Conservation (phyloP, 2,329 filamentous ascomycete species). For the Penicillium sp. region DNA sequence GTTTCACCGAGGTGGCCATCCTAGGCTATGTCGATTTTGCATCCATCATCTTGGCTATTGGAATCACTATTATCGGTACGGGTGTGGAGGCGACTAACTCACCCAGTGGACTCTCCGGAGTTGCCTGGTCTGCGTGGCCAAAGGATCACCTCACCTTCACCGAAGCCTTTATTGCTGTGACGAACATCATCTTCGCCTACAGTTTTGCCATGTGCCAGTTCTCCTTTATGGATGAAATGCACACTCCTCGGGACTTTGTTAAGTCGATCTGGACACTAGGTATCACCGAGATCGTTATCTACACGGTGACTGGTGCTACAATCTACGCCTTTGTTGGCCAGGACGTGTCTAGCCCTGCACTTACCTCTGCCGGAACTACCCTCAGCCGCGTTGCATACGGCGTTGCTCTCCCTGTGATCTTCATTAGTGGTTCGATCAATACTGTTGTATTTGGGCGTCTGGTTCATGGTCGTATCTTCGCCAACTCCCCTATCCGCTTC, state of each 20-base stretch:
- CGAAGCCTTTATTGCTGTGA: slow-evolving; percentile 29
- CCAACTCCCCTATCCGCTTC: slow-evolving; percentile 32
- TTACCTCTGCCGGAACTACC: slow-evolving; percentile 24
- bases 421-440: slow-evolving; percentile 36
- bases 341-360: slow-evolving; percentile 29
- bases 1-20: slow-evolving; percentile 35
- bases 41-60: slow-evolving; percentile 31
- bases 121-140: slow-evolving; percentile 27
- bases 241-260: slow-evolving; percentile 30
- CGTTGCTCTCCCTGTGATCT: slow-evolving; percentile 31
- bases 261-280: slow-evolving; percentile 41
- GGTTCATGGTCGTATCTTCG: slow-evolving; percentile 31
- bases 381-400: slow-evolving; percentile 32
- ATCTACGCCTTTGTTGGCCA: slow-evolving; percentile 33
- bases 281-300: slow-evolving; percentile 32
- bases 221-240: slow-evolving; percentile 36
- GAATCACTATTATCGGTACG: slow-evolving; percentile 33
- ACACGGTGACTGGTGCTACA: slow-evolving; percentile 28
- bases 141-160: slow-evolving; percentile 24
- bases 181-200: slow-evolving; percentile 39
- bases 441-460: slow-evolving; percentile 32
- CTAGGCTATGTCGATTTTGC: slow-evolving; percentile 34
- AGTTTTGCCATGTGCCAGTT: slow-evolving; percentile 43
- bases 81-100: slow-evolving; percentile 22
- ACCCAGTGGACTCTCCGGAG: slow-evolving; percentile 21